Evolutionary conservation across 805 yeast genomes (phyloP), one percentile per base, ranked within the genome.

Genomic region (Candida multigemmis): DNA sequence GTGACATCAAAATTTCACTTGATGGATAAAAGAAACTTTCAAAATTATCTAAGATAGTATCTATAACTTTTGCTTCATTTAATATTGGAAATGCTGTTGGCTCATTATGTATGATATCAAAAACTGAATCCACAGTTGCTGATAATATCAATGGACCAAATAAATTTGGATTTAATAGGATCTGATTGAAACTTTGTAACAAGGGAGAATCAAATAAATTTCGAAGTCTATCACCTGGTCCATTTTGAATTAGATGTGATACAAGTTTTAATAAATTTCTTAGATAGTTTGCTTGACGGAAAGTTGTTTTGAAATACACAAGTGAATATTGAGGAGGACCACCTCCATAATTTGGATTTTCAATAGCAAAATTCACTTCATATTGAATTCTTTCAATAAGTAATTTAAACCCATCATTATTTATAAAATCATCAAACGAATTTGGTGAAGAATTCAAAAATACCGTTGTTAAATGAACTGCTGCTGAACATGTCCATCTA

Each of bases 11-110:
- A 16, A 84, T 53, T 9, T 73, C 77, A 6, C 71, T 60, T 13
- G 77, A 65, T 4, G 77, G 77, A 8, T 71, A 59, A 32, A 84
- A 56, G 13, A 80, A 65, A 0, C 46, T 42, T 9, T 63, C 65
- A 42, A 79, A 77, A 25, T 75, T 65, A 7, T 66, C 65, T 26
- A 86, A 48, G 19, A 86, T 64, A 2, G 71, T 57, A 24, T 78
- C 79, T 19, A 87, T 72, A 1, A 82, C 72, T 1, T 73, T 71
- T 0, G 93, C 78, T 47, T 87, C 97, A 21, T 72, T 76, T 37
- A 87, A 61, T 22, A 87, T 76, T 2, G 80, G 67, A 42, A 68
- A 87, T 3, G 94, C 83, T 1, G 96, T 85, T 6, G 96, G 96
- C 42, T 89, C 96, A 38, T 79, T 81, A 46, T 87, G 89, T 16